Base-by-base conservation (phyloP, 2,329 filamentous ascomycete species). In the Claviceps cyperi region DNA sequence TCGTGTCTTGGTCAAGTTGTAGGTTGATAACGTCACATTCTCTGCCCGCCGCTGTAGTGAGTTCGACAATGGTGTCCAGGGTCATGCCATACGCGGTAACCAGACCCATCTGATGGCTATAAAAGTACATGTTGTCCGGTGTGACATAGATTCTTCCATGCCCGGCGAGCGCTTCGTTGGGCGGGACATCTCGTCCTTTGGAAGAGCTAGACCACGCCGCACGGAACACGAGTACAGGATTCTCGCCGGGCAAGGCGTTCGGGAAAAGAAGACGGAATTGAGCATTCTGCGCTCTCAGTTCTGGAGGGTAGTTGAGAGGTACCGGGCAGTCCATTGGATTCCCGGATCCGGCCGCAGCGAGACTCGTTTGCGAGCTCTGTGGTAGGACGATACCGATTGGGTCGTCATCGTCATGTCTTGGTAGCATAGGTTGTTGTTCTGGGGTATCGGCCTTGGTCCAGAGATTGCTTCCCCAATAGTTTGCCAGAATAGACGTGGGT, bases 231-330 rank as follows among this genome's bases (percentile, higher is more conserved):
- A 97, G 74, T 3, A 96, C 83, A 7, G 95, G 73, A 63, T 88
- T 88, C 60, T 97, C 89, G 17, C 85, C 78, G 32, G 78, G 71
- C 3, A 82, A 77, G 0, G 88, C 85, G 53, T 81, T 78, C 0
- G 91, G 90, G 66, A 98, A 98, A 0, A 98, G 72, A 50, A 96
- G 80, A 7, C 89, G 78, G 63, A 98, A 98, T 62, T 97, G 92
- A 2, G 89, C 85, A 60, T 96, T 88, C 62, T 98, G 94, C 3
- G 85, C 83, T 58, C 77, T 84, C 14, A 96, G 71, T 54, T 91
- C 86, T 1, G 82, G 67, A 0, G 92, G 92, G 63, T 98, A 98
- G 57, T 83, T 79, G 56, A 66, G 71, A 22, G 77, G 90, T 65
- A 84, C 91, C 51, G 70, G 76, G 60, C 80, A 79, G 52, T 61